These are phyloP conservation scores for Amanita exitialis DNA, from an alignment of 768 basidiomycete genomes.

Conservation along the genomic window DNA sequence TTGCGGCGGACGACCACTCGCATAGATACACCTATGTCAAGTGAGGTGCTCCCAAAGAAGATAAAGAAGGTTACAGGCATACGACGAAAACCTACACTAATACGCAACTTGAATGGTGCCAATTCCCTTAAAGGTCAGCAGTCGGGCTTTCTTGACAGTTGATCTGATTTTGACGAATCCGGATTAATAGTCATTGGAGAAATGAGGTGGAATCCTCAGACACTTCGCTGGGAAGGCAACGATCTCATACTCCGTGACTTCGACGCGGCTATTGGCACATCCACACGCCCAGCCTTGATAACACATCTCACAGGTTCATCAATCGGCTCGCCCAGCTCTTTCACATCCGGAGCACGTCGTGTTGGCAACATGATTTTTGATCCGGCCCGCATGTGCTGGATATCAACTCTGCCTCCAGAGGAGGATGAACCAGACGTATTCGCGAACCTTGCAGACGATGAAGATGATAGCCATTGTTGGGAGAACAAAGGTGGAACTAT, in stretches of 20 bases:
- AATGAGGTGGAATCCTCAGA: slow-evolving; percentile 94
- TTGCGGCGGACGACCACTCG: slow-evolving; percentile 47
- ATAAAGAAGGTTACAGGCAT: slow-evolving; percentile 43
- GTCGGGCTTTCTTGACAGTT: not conserved
- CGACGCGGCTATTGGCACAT: slow-evolving; percentile 71
- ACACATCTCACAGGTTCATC: slow-evolving; percentile 89
- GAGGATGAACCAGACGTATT: slow-evolving; percentile 97
- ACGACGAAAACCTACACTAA: slow-evolving; percentile 75
- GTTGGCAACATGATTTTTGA: slow-evolving; percentile 99
- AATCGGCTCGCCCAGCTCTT: slow-evolving; percentile 68
- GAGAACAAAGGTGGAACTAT: slow-evolving; percentile 75
- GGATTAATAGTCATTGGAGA: slow-evolving; percentile 72
- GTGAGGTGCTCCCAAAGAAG: slow-evolving; percentile 34
- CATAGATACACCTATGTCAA: slow-evolving; percentile 40
- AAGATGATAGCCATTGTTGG: slow-evolving; percentile 67
- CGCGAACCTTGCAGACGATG: slow-evolving; percentile 85
- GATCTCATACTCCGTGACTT: slow-evolving; percentile 88
- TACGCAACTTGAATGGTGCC: slow-evolving; percentile 69
- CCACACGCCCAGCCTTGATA: slow-evolving; percentile 90
- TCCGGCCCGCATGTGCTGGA: slow-evolving; percentile 90
- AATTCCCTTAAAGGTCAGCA: slow-evolving; percentile 63
- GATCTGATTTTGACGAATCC: slow-evolving; percentile 8
- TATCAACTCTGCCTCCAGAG: slow-evolving; percentile 75
- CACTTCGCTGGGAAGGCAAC: slow-evolving; percentile 95
- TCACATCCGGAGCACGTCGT: slow-evolving; percentile 71